These are phyloP conservation scores for Sextonia rubra DNA, from an alignment of 164 flowering plant species.

Conservation along the genomic window DNA sequence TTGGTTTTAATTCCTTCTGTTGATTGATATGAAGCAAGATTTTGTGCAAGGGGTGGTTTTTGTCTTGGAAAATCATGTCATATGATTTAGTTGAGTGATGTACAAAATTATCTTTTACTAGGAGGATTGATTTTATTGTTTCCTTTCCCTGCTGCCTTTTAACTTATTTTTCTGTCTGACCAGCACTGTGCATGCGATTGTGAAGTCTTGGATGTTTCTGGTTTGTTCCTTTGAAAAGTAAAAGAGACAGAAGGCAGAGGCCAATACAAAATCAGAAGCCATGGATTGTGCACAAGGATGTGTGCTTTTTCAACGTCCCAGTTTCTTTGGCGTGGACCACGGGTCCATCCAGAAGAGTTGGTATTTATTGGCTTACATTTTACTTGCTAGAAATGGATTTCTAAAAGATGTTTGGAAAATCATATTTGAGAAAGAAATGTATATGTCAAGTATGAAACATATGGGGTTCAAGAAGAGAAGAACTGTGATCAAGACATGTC, in stretches of 20 bases:
- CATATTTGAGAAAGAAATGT: constrained; percentile 13
- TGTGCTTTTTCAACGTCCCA: constrained; percentile 6
- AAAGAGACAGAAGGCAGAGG: constrained; percentile 9
- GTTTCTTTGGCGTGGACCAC: constrained; percentile 4
- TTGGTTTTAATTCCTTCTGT: neutral
- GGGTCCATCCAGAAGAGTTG: constrained; percentile 10
- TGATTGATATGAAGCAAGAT: neutral
- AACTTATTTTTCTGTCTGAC: neutral
- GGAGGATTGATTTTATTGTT: neutral
- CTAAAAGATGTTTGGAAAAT: constrained; percentile 5
- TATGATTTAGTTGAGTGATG: neutral
- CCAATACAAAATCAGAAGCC: constrained; percentile 8
- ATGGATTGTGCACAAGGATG: constrained; percentile 15
- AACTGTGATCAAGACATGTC: neutral
- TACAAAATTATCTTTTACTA: no score
- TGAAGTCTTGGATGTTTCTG: constrained; percentile 14
- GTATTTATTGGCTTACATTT: constrained; percentile 15
- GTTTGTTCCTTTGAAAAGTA: constrained; percentile 15
- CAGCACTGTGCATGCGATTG: neutral
- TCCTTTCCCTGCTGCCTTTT: constrained; percentile 1
- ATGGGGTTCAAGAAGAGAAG: constrained; percentile 17
- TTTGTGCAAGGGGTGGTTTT: neutral
- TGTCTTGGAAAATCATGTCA: neutral
- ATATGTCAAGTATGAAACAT: constrained; percentile 9
- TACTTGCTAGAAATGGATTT: constrained; percentile 11